These are phyloP conservation scores for Corylus heterophylla DNA, from an alignment of 306 rosid species.

Conservation along the genomic window DNA sequence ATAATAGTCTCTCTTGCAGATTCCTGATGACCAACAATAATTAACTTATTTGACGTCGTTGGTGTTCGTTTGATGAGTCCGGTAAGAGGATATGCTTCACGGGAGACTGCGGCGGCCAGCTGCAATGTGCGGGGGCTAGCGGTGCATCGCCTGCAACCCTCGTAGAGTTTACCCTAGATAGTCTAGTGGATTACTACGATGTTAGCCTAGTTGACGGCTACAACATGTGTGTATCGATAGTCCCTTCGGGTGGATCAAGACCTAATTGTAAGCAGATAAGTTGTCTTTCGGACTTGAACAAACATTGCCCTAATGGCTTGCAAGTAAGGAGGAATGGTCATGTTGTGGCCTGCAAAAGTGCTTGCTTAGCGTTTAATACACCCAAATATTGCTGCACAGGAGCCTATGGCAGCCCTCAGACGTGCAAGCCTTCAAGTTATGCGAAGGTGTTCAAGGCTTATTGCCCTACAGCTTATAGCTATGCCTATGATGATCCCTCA, in stretches of 20 bases:
- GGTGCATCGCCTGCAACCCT: constrained; percentile 57
- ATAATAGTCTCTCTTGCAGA: constrained; percentile 28
- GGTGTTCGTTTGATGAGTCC: constrained; percentile 44
- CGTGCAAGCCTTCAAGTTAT: constrained; percentile 45
- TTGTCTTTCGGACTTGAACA: constrained; percentile 40
- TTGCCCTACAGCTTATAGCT: constrained; percentile 62
- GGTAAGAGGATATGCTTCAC: constrained; percentile 51
- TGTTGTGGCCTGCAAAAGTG: constrained; percentile 55
- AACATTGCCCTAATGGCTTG: constrained; percentile 43
- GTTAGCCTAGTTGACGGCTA: constrained; percentile 74
- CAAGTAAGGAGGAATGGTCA: constrained; percentile 33
- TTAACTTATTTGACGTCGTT: background rate
- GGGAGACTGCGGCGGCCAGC: constrained; percentile 58
- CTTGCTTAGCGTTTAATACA: constrained; percentile 44
- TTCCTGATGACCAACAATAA: constrained; percentile 18
- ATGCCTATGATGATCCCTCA: constrained; percentile 67
- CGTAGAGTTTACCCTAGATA: constrained; percentile 65
- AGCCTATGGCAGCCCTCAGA: constrained; percentile 36
- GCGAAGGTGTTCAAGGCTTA: constrained; percentile 55
- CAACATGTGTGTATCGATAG: constrained; percentile 49
- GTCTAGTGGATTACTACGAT: constrained; percentile 55
- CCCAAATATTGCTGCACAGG: constrained; percentile 35
- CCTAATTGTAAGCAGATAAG: constrained; percentile 18
- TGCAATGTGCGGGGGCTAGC: constrained; percentile 48
- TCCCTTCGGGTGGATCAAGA: constrained; percentile 35